Evolutionary conservation across 2,329 filamentous ascomycete species (phyloP), one percentile per base, ranked within the genome.

Genomic region (Colletotrichum kahawae): DNA sequence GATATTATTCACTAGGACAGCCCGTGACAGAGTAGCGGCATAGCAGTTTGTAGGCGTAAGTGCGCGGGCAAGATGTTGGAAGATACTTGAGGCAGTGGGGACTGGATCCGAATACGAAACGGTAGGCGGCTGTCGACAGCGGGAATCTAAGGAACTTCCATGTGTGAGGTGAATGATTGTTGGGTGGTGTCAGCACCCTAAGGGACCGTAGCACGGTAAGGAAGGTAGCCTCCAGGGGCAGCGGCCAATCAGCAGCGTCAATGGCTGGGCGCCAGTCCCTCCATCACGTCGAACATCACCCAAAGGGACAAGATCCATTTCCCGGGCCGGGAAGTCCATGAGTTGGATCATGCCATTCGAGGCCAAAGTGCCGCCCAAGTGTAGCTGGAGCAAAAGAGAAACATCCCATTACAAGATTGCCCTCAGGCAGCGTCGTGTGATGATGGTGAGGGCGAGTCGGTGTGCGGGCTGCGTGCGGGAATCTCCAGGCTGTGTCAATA

Each of bases 61-160:
- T 5, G 10, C 10, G 16, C n/a, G 18, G 4, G 38, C 27, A 31
- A 18, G 31, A 31, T 60, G 63, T 57, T 60, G n/a, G 64, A 43
- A n/a, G 29, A n/a, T 33, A 43, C 64, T 67, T 18, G 36, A 36
- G 10, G n/a, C 43, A 51, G n/a, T 21, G 12, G 43, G n/a, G 21
- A 51, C n/a, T 8, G 43, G 43, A 72, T 14, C 64, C 70, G 64
- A 72, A 72, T 72, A 72, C 65, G 70, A 69, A 59, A 36, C n/a
- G 24, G 7, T 13, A 29, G 21, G 13, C 38, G 14, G 60, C 13
- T 16, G 24, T 65, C 62, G 16, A 65, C 34, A n/a, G 27, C 62
- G 62, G 36, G 62, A 65, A 65, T 65, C 51, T 57, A 57, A 31
- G n/a, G 43, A 24, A 51, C 43, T 24, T 51, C 43, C 43, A 51